A percentile compares a stretch with the other conserved stretches of the same genome.
Evolutionary conservation across 768 basidiomycete species (phyloP).

Genomic region (Pleurotus sapidus): DNA sequence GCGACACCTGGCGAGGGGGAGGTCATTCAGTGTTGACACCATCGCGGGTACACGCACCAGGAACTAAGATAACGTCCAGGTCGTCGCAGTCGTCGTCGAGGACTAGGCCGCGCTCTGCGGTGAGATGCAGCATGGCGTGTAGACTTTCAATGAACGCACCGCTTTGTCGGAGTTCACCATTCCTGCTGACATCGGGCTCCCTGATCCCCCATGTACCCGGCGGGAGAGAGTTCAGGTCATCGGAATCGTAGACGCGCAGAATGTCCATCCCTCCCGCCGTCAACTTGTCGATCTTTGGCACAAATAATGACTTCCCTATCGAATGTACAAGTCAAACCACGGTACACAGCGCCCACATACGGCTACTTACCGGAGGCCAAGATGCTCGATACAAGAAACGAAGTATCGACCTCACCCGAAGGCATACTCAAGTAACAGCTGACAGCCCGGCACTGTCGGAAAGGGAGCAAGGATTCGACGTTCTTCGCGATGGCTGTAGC

Average conservation of each 20-base stretch:
- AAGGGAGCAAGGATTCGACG: conserved; percentile 49
- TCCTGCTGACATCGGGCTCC: conserved; percentile 52
- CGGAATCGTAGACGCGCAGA: conserved; percentile 52
- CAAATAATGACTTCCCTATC: conserved; percentile 64
- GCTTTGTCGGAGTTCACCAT: conserved; percentile 40
- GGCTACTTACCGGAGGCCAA: conserved; percentile 47
- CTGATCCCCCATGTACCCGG: conserved; percentile 73
- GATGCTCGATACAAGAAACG: conserved; percentile 45
- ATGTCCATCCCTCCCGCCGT: conserved; percentile 60
- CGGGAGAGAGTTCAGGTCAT: conserved; percentile 58
- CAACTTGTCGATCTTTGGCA: conserved; percentile 56
- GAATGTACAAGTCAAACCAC: not conserved
- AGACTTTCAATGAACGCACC: conserved; percentile 36
- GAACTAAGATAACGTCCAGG: conserved; percentile 66
- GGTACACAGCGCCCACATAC: not conserved
- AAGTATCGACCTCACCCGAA: conserved; percentile 63
- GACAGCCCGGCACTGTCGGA: conserved; percentile 44
- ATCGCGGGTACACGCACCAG: conserved; percentile 39
- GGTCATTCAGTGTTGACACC: not conserved
- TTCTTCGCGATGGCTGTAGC: conserved; percentile 45
- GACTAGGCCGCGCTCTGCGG: conserved; percentile 20
- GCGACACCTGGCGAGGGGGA: conserved; percentile 52
- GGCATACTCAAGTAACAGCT: conserved; percentile 87
- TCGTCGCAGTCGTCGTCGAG: conserved; percentile 32
- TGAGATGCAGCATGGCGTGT: not conserved